A percentile compares a stretch with the other conserved stretches of the same genome.
phyloP scores from a whole-genome alignment of 2,329 filamentous ascomycete genomes.

The Cadophora malorum region DNA sequence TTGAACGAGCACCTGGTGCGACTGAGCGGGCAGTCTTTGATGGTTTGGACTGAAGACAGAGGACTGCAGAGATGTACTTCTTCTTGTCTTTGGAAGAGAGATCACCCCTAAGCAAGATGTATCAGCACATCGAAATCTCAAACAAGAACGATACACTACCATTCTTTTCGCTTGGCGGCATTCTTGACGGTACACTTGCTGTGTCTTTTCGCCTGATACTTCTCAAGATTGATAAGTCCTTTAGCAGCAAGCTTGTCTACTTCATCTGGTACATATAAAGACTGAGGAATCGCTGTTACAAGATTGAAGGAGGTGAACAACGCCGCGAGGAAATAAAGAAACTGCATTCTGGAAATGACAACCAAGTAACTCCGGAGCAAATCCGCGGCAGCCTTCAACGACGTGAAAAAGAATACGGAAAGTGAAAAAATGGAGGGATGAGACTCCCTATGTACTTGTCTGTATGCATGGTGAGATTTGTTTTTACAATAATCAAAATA shows the following conservation, averaged over 20 bases:
- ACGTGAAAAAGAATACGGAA: background rate
- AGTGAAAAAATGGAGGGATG: no score
- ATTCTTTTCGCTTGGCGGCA: constrained; percentile 50
- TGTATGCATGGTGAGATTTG: constrained; percentile 5
- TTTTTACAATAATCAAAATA: background rate
- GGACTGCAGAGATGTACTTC: constrained; percentile 47
- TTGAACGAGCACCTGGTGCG: constrained; percentile 44
- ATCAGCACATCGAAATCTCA: background rate
- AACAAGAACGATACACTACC: constrained; percentile 42
- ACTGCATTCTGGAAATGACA: constrained; percentile 9
- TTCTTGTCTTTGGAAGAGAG: constrained; percentile 32
- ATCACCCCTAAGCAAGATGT: constrained; percentile 24
- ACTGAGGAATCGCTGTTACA: background rate
- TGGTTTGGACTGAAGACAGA: constrained; percentile 45
- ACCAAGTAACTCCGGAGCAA: background rate
- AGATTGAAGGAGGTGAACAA: background rate
- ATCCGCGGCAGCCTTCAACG: background rate
- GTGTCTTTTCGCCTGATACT: constrained; percentile 34
- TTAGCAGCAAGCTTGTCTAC: constrained; percentile 44
- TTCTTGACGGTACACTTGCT: constrained; percentile 47
- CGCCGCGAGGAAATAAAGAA: constrained; percentile 2
- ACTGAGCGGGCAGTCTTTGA: constrained; percentile 42
- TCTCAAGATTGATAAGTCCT: constrained; percentile 44
- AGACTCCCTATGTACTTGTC: background rate
- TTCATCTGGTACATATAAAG: constrained; percentile 21